Percentiles rank a stretch among this genome's conserved stretches.
These are phyloP conservation scores for Echinochloa phyllopogon DNA, from an alignment of 176 grass and related monocot species.

Conservation along the genomic window DNA sequence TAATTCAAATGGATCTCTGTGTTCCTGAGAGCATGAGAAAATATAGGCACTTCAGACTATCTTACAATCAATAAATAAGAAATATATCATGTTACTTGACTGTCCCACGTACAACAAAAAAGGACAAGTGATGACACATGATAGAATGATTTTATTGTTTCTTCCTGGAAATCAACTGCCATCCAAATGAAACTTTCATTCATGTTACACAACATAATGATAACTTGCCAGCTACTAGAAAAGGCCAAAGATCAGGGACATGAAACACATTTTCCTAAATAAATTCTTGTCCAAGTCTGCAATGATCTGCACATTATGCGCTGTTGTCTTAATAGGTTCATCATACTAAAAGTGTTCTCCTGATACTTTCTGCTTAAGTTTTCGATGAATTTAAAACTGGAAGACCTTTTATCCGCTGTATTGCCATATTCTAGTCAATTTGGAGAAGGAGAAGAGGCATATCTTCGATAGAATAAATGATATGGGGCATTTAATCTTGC, in stretches of 20 bases:
- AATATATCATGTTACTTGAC: background rate
- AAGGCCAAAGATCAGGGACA: background rate
- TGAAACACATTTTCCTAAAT: background rate
- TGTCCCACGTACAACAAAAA: background rate
- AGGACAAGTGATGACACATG: background rate
- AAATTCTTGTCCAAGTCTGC: conserved; percentile 8
- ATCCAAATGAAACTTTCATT: conserved; percentile 14
- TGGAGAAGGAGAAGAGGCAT: background rate
- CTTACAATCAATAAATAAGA: background rate
- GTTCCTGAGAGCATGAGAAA: conserved; percentile 43
- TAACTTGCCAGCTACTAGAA: background rate
- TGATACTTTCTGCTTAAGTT: background rate
- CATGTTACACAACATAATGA: background rate
- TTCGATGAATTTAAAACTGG: background rate
- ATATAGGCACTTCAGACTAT: background rate
- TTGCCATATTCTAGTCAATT: background rate
- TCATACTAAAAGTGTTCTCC: background rate
- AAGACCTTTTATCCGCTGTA: background rate
- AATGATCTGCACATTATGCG: background rate
- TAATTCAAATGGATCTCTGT: conserved; percentile 80
- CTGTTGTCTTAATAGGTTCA: background rate
- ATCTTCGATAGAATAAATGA: background rate
- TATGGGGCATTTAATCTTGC: conserved; percentile 2
- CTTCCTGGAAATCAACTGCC: background rate
- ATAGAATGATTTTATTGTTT: background rate